These are phyloP conservation scores for Scheffersomyces coipomensis DNA, from an alignment of 805 yeast genomes.

Conservation along the genomic window DNA sequence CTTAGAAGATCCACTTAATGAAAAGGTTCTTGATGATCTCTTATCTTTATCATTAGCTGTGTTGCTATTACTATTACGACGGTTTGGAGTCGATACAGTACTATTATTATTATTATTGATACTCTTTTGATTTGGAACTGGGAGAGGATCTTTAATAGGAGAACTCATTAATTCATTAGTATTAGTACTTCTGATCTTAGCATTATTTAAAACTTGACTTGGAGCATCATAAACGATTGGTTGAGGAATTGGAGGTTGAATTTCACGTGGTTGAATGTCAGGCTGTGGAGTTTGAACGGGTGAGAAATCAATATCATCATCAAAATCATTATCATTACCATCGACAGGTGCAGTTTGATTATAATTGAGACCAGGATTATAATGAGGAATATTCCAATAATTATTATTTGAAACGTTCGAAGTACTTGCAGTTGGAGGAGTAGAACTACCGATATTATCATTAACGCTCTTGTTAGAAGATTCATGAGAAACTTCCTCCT, in stretches of 20 bases:
- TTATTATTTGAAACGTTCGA: slow-evolving; percentile 2
- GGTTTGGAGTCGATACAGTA: too few relatives aligned
- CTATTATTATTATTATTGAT: too few relatives aligned
- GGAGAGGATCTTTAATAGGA: neutral
- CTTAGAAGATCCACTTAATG: slow-evolving; percentile 26
- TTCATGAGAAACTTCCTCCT: slow-evolving; percentile 5
- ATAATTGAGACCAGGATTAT: too few relatives aligned
- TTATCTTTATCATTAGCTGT: slow-evolving; percentile 4
- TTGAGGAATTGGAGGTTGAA: neutral
- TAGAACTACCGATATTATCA: slow-evolving; percentile 8
- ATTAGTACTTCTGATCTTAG: neutral
- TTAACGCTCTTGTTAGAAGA: slow-evolving; percentile 13
- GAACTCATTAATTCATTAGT: neutral
- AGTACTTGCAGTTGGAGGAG: slow-evolving; percentile 17
- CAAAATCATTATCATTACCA: too few relatives aligned
- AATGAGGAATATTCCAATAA: neutral
- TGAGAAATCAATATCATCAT: too few relatives aligned
- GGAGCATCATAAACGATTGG: too few relatives aligned
- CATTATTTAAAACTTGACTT: neutral
- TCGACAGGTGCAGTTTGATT: too few relatives aligned
- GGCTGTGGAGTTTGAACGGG: slow-evolving; percentile 1
- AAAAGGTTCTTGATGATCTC: slow-evolving; percentile 20
- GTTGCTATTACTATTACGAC: neutral
- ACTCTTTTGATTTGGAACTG: neutral
- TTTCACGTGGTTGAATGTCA: too few relatives aligned